Conservation (phyloP, 1,139 yeast species). For the Arxiozyma slooffiae region DNA sequence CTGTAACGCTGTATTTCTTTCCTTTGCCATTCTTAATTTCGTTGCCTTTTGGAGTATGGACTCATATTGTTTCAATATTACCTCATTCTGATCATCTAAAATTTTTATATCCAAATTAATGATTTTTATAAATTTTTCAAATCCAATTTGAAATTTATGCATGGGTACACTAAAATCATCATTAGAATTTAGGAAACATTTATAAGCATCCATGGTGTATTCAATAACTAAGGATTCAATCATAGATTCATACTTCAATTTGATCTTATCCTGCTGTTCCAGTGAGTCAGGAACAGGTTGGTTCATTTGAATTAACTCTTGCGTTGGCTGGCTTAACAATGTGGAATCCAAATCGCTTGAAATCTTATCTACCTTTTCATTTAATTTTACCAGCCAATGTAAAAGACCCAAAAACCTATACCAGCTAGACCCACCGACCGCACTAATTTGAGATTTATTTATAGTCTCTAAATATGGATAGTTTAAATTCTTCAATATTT, state of each 20-base stretch:
- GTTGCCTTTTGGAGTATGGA: conserved; percentile 33
- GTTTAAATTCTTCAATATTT: conserved; percentile 50
- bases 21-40: conserved; percentile 39
- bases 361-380: conserved; percentile 39
- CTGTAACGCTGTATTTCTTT: conserved; percentile 55
- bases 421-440: conserved; percentile 91
- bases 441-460: conserved; percentile 75
- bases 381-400: conserved; percentile 64
- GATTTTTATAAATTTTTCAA: conserved; percentile 38
- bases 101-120: conserved; percentile 38
- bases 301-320: conserved; percentile 31
- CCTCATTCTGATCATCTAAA: conserved; percentile 35
- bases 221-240: conserved; percentile 55
- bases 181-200: conserved; percentile 51
- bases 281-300: conserved; percentile 34
- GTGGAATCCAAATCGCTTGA: conserved; percentile 18
- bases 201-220: conserved; percentile 59
- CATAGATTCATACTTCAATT: conserved; percentile 30
- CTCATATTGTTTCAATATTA: conserved; percentile 28
- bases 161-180: conserved; percentile 51
- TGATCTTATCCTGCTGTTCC: conserved; percentile 33
- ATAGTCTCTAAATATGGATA: conserved; percentile 79
- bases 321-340: conserved; percentile 23
- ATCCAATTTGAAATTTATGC: conserved; percentile 48
- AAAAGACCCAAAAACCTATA: conserved; percentile 72